Base-by-base conservation (phyloP, 148 eudicot genomes). In the Dianthus caryophyllus region DNA sequence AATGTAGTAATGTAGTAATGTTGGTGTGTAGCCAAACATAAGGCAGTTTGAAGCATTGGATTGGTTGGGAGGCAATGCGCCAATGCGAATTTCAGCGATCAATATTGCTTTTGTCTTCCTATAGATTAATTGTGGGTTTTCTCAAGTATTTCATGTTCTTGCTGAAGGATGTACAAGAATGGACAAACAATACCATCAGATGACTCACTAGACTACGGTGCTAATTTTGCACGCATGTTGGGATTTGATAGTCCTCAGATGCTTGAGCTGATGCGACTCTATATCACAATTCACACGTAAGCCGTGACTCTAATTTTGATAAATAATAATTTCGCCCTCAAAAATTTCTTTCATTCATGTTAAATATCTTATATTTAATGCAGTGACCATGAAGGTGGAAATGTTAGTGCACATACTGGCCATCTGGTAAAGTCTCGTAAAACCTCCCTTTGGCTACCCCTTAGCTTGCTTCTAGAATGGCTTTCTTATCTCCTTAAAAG, bases 351-450 rank as follows among this genome's bases (percentile, higher is more conserved):
- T 22, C 5, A 21, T 27, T 26, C 6, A 6, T 15, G 33, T 36
- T 6, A 47, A 27, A 21, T 6, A 6, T 47, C 26, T 31, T 66
- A 61, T 69, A 60, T 70, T 10, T 51, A 64, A 75, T 85, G 80
- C 84, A 89, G 98, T 79, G 98, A 93, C 70, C 98, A 93, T 63
- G 98, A 93, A 82, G 98, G 98, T 75, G 98, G 98, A 59, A 93
- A 93, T 78, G 98, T 93, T 39, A 93, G 98, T 67, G 98, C 98
- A 46, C 98, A 93, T 73, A 85, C 98, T 52, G 98, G 98, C 63
- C 98, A 93, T 71, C 81, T 93, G 57, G 98, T 93, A 82, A 83
- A 80, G 76, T 38, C 9, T 61, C 69, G 27, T 27, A 43, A 47
- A 59, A 41, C 43, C n/a, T n/a, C n/a, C 7, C 30, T 38, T 68